phyloP scores from a whole-genome alignment of 139 green algal genomes.

The Trebouxia sp. region DNA sequence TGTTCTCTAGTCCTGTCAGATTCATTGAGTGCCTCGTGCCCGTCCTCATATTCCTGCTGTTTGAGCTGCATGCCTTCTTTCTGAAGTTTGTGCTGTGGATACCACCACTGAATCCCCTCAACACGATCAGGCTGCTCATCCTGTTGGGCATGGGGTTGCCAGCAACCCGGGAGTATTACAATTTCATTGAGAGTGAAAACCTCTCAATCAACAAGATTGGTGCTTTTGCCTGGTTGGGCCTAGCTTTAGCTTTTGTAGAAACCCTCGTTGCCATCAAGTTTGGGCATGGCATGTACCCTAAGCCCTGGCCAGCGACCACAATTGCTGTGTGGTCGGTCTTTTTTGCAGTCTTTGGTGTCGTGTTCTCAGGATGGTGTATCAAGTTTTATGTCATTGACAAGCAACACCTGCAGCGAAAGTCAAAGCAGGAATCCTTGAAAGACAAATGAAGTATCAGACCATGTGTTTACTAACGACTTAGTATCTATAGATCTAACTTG shows the following conservation, averaged over 20 bases:
- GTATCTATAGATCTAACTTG: neutral
- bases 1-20: conserved; percentile 36
- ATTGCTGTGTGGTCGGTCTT: conserved; percentile 48
- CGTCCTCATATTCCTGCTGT: conserved; percentile 33
- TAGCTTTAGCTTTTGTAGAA: conserved; percentile 64
- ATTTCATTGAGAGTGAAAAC: conserved; percentile 69
- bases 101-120: conserved; percentile 80
- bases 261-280: conserved; percentile 84
- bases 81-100: conserved; percentile 93
- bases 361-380: conserved; percentile 50
- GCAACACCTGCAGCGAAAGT: neutral
- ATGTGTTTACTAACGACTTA: neutral
- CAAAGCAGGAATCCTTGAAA: neutral
- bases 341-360: neutral
- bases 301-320: conserved; percentile 59
- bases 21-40: conserved; percentile 25
- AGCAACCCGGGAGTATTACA: conserved; percentile 76
- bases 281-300: conserved; percentile 63
- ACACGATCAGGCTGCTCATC: conserved; percentile 73
- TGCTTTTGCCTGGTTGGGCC: conserved; percentile 79
- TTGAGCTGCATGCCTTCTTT: conserved; percentile 94
- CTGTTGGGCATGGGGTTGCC: conserved; percentile 65
- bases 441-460: neutral
- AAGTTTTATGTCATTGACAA: conserved; percentile 37
- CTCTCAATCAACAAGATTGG: conserved; percentile 75